Evolutionary conservation across 495 filamentous ascomycete species (phyloP), one percentile per base, ranked within the genome.

Genomic region (Tuber microsphaerosporum): DNA sequence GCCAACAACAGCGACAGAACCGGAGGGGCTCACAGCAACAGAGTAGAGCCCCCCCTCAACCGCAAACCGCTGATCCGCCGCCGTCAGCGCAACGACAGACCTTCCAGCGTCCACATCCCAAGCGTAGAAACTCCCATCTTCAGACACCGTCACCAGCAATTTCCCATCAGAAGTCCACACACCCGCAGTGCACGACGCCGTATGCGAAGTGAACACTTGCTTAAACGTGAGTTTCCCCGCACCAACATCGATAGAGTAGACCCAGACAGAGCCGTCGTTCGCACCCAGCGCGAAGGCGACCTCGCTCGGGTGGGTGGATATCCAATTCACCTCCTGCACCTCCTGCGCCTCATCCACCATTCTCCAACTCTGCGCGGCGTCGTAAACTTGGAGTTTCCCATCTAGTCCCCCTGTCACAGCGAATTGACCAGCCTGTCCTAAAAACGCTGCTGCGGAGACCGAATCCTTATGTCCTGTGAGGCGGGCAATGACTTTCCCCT

Each of bases 311-410:
- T 92, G 97, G 0, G 92, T 86, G 0, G 87, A 83, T 9, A 98
- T 84, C 93, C 94, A 99, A 86, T 96, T 96, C 76, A 99, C 91
- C 84, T 97, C 94, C 76, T 94, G 91, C 2, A 97, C 94, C 84
- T 99, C 96, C 85, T 92, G 90, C 1, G 89, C 87, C 80, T 91
- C 89, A 34, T 87, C 89, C 6, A 92, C 82, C 83, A 92, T 92
- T 51, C 86, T 84, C 88, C 90, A 93, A 43, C 82, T 82, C 22
- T 83, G 79, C 7, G 81, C 74, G 41, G 84, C 83, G 43, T 83
- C 65, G 81, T 87, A 91, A 12, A 87, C 85, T 72, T 90, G 87
- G 75, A 92, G 76, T 72, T 87, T 87, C 16, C 93, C 96, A 83
- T 98, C 95, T 71, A 99, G 84, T 16, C 94, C 94, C 6, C 90